Evolutionary conservation across 768 basidiomycete species (phyloP).

Genomic region (Lactarius hengduanensis): DNA sequence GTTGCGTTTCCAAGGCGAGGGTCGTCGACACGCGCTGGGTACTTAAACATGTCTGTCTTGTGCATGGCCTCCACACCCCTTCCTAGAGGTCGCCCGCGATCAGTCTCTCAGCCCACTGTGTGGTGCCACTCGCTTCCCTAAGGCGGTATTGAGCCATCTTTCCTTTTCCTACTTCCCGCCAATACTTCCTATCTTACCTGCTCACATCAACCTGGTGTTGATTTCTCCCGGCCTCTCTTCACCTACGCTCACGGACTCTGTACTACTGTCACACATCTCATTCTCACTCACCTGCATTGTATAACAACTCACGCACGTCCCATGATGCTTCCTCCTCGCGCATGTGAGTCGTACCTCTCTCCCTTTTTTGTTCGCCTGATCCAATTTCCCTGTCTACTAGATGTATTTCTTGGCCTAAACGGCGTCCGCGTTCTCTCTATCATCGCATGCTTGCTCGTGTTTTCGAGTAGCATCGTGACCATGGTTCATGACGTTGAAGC

Average conservation of each 20-base stretch:
- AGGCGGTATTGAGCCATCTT: constrained; percentile 14
- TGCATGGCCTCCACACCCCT: constrained; percentile 25
- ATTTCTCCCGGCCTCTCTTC: constrained; percentile 1
- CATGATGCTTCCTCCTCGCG: constrained; percentile 28
- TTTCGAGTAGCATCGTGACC: constrained; percentile 28
- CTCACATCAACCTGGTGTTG: constrained; percentile 27
- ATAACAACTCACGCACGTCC: constrained; percentile 11
- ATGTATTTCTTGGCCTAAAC: constrained; percentile 29
- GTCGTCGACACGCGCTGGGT: constrained; percentile 18
- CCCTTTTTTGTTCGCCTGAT: not conserved
- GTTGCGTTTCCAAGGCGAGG: constrained; percentile 25
- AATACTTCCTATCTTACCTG: not conserved
- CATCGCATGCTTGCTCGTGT: constrained; percentile 27
- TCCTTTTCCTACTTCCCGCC: constrained; percentile 9
- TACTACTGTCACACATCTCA: constrained; percentile 2
- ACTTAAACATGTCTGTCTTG: constrained; percentile 18
- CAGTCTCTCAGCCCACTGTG: constrained; percentile 20
- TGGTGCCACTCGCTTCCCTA: constrained; percentile 14
- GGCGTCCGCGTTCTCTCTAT: constrained; percentile 24
- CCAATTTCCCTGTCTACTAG: constrained; percentile 4
- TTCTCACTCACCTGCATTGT: constrained; percentile 1
- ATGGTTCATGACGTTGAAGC: constrained; percentile 29
- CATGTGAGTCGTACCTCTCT: constrained; percentile 21
- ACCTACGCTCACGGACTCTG: constrained; percentile 3
- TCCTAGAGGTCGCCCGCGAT: constrained; percentile 15